Evolutionary conservation across 2,329 filamentous ascomycete species (phyloP).

Genomic region (Scopulariopsis brevicaulis): DNA sequence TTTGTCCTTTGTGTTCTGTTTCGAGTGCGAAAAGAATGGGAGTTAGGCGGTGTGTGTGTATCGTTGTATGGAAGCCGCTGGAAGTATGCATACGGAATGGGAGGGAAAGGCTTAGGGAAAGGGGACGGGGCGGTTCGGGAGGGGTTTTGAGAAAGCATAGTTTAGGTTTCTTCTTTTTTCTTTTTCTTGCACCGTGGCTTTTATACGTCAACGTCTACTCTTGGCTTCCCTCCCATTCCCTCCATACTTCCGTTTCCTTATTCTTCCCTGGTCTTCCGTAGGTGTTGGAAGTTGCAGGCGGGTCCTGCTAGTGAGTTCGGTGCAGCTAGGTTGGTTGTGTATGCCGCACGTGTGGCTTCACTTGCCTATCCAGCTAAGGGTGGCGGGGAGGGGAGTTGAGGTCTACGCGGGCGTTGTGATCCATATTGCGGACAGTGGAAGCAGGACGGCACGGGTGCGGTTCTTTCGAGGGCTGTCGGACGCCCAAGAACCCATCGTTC

Average conservation of each 20-base stretch:
- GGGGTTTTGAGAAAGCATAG: neutral
- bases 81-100: neutral
- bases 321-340: no score
- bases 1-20: neutral
- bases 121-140: neutral
- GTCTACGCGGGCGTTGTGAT: no score
- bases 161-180: slow-evolving; percentile 1
- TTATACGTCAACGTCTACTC: neutral
- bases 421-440: no score
- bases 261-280: no score
- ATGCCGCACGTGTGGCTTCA: no score
- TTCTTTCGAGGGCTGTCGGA: no score
- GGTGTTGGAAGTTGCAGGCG: no score
- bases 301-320: no score
- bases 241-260: slow-evolving; percentile 8
- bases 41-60: neutral
- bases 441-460: no score
- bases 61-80: neutral
- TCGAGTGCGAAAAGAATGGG: neutral
- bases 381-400: no score
- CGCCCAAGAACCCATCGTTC: no score
- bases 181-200: neutral
- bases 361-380: no score
- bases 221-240: slow-evolving; percentile 7
- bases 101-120: neutral